Evolutionary conservation across 2,329 filamentous ascomycete species (phyloP).

Genomic region (Trichoderma atroviride): DNA sequence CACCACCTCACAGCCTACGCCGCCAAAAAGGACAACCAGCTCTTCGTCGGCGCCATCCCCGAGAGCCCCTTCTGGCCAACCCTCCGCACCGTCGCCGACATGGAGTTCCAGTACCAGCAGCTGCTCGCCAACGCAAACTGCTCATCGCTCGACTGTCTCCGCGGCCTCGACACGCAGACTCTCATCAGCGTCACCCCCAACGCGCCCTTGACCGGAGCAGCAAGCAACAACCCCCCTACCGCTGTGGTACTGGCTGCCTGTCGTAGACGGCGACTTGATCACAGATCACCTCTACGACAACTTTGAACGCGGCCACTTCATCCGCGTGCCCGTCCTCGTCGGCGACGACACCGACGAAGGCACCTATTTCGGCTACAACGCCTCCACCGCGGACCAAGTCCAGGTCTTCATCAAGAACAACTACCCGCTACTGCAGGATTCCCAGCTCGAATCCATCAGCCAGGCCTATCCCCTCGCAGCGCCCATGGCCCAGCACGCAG

Average conservation of each 20-base stretch:
- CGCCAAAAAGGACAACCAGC: constrained; percentile 45
- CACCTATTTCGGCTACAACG: constrained; percentile 48
- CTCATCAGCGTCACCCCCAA: constrained; percentile 47
- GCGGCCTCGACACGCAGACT: constrained; percentile 37
- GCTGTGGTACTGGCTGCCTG: constrained; percentile 56
- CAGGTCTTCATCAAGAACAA: constrained; percentile 49
- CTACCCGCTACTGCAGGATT: constrained; percentile 47
- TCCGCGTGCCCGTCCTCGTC: constrained; percentile 50
- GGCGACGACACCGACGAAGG: constrained; percentile 53
- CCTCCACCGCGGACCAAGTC: constrained; percentile 40
- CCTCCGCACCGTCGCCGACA: constrained; percentile 47
- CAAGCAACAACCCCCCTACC: constrained; percentile 36
- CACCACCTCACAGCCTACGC: constrained; percentile 54
- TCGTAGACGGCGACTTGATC: constrained; percentile 52
- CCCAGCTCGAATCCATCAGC: constrained; percentile 42
- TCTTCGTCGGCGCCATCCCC: constrained; percentile 51
- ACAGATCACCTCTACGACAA: constrained; percentile 46
- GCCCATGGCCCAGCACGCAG: constrained; percentile 42
- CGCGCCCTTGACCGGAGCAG: constrained; percentile 44
- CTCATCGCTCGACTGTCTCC: constrained; percentile 29
- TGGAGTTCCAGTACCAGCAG: constrained; percentile 53
- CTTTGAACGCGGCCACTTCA: constrained; percentile 45
- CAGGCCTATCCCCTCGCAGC: constrained; percentile 44
- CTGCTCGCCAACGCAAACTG: constrained; percentile 44
- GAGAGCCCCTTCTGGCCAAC: constrained; percentile 56